Evolutionary conservation across 1,139 yeast species (phyloP), one percentile per base, ranked within the genome.

Genomic region (Pneumocystis oryctolagi): DNA sequence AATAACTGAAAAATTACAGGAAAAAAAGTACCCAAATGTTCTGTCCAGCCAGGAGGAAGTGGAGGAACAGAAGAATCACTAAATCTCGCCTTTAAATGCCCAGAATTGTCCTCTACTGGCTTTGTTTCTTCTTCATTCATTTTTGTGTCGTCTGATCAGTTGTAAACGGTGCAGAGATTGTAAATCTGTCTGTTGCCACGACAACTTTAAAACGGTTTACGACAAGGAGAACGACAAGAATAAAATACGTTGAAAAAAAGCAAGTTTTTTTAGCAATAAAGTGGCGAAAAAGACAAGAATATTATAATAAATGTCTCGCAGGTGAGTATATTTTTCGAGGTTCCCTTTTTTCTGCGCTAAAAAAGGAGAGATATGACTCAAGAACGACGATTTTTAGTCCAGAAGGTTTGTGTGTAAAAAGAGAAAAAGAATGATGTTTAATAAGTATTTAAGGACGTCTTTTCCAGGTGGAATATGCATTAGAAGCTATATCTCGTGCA

Each of bases 401-500:
- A 25, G 55, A 47, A 47, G 55, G 55, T 47, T 47, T 12, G 16
- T 12, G 16, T 25, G 3, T 18, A 20, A 25, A 47, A 12, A 47
- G 12, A 6, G 12, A 9, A 12, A 9, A n/a, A 20, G n/a, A 25
- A 25, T 25, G 12, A 12, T 8, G n/a, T 3, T 9, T 12, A 25
- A 25, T 6, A 9, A 25, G 5, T 1, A 20, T 14, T 56, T 9
- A 20, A 74, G 98, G 99, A 58, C 83, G 98, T 76, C 81, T 94
- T 66, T 92, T 94, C 76, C 99, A 90, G 82, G 89, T 92, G 35
- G 98, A 92, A 75, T 92, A 92, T 71, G 98, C 98, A 4, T 84
- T 90, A 73, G 98, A 92, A 74, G 97, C 98, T 61, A 94, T 92
- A 69, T 87, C 95, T 60, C 95, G 88, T 74, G 98, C 98, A 5